Conservation (phyloP, 305 asterid genomes). For the Fraxinus greggii region DNA sequence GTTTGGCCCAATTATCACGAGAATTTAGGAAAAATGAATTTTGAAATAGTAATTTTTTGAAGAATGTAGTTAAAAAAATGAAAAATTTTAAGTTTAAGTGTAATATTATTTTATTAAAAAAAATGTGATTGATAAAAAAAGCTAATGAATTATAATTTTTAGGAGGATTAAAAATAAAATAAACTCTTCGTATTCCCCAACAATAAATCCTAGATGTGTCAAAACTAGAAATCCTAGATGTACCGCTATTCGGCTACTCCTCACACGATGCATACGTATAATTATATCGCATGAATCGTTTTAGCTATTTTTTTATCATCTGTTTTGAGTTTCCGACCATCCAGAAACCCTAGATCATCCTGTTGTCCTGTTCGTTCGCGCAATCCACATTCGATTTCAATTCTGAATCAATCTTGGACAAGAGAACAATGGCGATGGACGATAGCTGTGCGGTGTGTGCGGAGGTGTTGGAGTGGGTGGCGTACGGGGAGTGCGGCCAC, state of each 20-base stretch:
- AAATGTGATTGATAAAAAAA: too few relatives aligned
- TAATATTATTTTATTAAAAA: too few relatives aligned
- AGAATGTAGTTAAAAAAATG: too few relatives aligned
- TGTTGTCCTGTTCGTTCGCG: neutral
- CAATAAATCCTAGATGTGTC: too few relatives aligned
- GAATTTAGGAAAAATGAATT: too few relatives aligned
- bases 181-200: too few relatives aligned
- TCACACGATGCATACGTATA: neutral
- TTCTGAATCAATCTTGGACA: conserved; percentile 13
- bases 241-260: neutral
- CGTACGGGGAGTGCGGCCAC: conserved; percentile 96
- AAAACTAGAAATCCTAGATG: too few relatives aligned
- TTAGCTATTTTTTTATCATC: neutral
- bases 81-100: too few relatives aligned
- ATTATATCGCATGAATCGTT: neutral
- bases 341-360: conserved; percentile 32
- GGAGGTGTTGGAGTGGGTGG: conserved; percentile 92
- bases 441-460: conserved; percentile 99
- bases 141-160: too few relatives aligned
- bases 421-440: conserved; percentile 51
- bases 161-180: too few relatives aligned
- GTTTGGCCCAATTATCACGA: too few relatives aligned
- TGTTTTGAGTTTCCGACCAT: neutral
- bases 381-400: conserved; percentile 7
- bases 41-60: too few relatives aligned